A percentile compares a stretch with the other conserved stretches of the same genome.
Conservation (phyloP, 2,329 filamentous ascomycete genomes). For the Fusarium chlamydosporum region DNA sequence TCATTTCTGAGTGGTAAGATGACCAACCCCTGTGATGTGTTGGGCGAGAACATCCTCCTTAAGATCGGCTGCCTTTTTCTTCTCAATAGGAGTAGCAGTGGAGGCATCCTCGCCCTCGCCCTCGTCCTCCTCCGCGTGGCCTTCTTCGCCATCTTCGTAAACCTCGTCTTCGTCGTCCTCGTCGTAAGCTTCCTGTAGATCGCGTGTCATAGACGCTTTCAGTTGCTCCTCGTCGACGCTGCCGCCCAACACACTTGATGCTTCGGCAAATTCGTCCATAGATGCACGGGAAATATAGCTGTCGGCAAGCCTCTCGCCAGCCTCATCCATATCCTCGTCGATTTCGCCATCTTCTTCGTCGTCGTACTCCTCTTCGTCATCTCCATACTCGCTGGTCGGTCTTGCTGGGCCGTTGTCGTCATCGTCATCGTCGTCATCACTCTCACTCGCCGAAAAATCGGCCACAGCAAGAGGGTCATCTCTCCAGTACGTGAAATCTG, state of each 20-base stretch:
- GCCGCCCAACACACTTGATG: slow-evolving; percentile 60
- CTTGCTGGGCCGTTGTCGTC: slow-evolving; percentile 69
- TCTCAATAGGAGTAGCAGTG: slow-evolving; percentile 1
- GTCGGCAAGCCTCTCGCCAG: slow-evolving; percentile 53
- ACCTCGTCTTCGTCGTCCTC: slow-evolving; percentile 61
- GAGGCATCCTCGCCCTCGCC: slow-evolving; percentile 36
- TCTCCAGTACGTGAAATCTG: slow-evolving; percentile 97
- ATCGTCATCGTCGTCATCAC: slow-evolving; percentile 66
- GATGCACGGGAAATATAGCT: slow-evolving; percentile 52
- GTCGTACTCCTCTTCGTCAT: slow-evolving; percentile 61
- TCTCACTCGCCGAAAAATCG: slow-evolving; percentile 89
- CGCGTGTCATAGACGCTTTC: slow-evolving; percentile 57
- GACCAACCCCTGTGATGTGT: slow-evolving; percentile 71
- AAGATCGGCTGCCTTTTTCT: slow-evolving; percentile 42
- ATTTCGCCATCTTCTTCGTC: slow-evolving; percentile 62
- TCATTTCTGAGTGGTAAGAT: slow-evolving; percentile 63
- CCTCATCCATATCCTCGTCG: slow-evolving; percentile 58
- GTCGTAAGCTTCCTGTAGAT: slow-evolving; percentile 59
- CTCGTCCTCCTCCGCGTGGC: slow-evolving; percentile 39
- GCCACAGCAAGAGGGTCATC: slow-evolving; percentile 86
- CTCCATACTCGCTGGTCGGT: slow-evolving; percentile 61
- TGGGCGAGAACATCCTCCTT: slow-evolving; percentile 67
- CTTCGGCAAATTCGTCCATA: slow-evolving; percentile 58
- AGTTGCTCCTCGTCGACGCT: slow-evolving; percentile 62
- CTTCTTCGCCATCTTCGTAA: slow-evolving; percentile 44